Evolutionary conservation across 805 yeast genomes (phyloP).

Genomic region (Nakazawaea pomicola): DNA sequence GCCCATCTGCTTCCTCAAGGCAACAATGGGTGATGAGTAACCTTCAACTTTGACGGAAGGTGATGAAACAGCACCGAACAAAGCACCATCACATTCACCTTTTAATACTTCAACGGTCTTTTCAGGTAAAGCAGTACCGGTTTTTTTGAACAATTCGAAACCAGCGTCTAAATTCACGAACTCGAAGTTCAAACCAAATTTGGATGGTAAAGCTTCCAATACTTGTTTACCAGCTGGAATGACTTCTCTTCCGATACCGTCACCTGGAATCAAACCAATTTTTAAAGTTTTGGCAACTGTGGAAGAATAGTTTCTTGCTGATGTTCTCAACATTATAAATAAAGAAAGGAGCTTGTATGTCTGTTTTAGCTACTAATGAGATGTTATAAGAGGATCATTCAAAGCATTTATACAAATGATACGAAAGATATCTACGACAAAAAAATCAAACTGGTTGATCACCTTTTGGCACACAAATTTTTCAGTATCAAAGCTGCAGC

Average conservation of each 20-base stretch:
- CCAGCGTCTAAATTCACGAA: constrained; percentile 92
- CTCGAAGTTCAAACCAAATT: constrained; percentile 72
- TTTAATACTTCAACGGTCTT: constrained; percentile 77
- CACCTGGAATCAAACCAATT: constrained; percentile 88
- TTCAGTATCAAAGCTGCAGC: no score
- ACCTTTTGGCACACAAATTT: no score
- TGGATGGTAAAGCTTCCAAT: constrained; percentile 75
- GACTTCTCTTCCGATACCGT: constrained; percentile 96
- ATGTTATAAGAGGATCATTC: no score
- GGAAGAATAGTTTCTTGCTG: constrained; percentile 7
- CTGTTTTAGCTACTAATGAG: no score
- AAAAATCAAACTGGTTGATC: no score
- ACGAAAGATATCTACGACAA: no score
- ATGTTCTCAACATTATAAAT: constrained; percentile 10
- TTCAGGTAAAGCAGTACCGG: constrained; percentile 96
- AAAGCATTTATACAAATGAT: no score
- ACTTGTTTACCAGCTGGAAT: constrained; percentile 94
- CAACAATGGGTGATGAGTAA: constrained; percentile 97
- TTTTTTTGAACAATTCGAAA: constrained; percentile 84
- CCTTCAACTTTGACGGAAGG: constrained; percentile 94
- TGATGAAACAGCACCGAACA: constrained; percentile 96
- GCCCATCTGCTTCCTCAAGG: constrained; percentile 93
- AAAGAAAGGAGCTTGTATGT: no score
- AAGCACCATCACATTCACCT: constrained; percentile 89
- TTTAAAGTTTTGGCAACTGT: constrained; percentile 40